A percentile compares a stretch with the other conserved stretches of the same genome.
These are phyloP conservation scores for Camellia japonica DNA, from an alignment of 148 eudicot species.

Conservation along the genomic window DNA sequence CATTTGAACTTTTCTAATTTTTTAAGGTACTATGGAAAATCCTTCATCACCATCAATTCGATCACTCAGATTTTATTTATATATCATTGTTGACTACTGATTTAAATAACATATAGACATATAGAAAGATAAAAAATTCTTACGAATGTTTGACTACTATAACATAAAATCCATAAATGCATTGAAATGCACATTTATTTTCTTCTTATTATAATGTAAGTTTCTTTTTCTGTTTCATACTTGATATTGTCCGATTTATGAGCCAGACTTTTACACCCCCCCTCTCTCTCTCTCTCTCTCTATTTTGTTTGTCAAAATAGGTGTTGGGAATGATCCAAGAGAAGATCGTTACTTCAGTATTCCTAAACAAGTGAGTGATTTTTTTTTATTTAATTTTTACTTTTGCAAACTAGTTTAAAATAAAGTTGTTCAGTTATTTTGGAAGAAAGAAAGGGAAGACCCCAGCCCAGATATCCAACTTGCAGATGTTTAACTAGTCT, in stretches of 20 bases:
- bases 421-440: not conserved
- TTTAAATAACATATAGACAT: too few species aligned
- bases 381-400: not conserved
- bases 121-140: not conserved
- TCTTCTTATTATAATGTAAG: not conserved
- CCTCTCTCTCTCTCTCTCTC: too few species aligned
- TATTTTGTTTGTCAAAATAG: conserved; percentile 26
- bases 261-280: not conserved
- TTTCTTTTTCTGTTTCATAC: not conserved
- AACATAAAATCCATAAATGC: not conserved
- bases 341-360: conserved; percentile 98
- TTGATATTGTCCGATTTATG: not conserved
- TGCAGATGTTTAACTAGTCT: not conserved
- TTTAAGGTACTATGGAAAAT: not conserved
- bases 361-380: conserved; percentile 74
- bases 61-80: not conserved
- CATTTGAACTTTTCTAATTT: not conserved
- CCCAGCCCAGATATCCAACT: not conserved
- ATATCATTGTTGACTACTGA: not conserved
- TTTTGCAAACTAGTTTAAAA: not conserved
- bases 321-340: conserved; percentile 95
- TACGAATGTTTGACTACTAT: not conserved
- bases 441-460: not conserved
- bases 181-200: not conserved
- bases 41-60: not conserved